Conservation (phyloP, 2,329 filamentous ascomycete species). For the Phaeosphaeriaceae sp. region DNA sequence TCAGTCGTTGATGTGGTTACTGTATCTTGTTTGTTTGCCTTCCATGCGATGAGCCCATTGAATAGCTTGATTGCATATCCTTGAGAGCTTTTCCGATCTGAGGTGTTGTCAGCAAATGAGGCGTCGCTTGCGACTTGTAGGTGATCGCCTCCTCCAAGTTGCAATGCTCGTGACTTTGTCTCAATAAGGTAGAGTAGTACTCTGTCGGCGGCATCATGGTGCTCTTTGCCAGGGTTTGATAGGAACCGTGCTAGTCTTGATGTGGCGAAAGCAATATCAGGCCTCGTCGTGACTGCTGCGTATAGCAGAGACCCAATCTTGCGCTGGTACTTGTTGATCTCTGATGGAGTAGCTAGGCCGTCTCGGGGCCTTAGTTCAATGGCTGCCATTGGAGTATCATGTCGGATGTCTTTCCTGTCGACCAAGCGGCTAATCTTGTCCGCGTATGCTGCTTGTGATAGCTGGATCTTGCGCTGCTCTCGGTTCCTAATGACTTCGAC, state of each 20-base stretch:
- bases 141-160: constrained; percentile 1
- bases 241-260: background rate
- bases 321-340: constrained; percentile 6
- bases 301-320: background rate
- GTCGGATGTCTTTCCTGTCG: background rate
- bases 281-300: constrained; percentile 6
- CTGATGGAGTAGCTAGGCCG: background rate
- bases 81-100: no score
- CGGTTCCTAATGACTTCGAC: background rate
- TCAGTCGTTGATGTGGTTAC: no score
- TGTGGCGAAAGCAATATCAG: constrained; percentile 8
- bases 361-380: background rate
- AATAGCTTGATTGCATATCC: no score
- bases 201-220: constrained; percentile 4
- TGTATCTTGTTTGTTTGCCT: no score
- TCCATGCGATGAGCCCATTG: no score
- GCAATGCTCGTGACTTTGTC: background rate
- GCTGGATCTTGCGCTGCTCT: constrained; percentile 1
- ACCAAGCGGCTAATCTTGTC: background rate
- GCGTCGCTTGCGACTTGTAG: constrained; percentile 11
- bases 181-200: constrained; percentile 9
- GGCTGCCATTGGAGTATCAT: background rate
- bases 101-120: no score
- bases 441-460: background rate
- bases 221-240: background rate